Evolutionary conservation across 306 rosid genomes (phyloP), one percentile per base, ranked within the genome.

Genomic region (Gleditsia sinensis): DNA sequence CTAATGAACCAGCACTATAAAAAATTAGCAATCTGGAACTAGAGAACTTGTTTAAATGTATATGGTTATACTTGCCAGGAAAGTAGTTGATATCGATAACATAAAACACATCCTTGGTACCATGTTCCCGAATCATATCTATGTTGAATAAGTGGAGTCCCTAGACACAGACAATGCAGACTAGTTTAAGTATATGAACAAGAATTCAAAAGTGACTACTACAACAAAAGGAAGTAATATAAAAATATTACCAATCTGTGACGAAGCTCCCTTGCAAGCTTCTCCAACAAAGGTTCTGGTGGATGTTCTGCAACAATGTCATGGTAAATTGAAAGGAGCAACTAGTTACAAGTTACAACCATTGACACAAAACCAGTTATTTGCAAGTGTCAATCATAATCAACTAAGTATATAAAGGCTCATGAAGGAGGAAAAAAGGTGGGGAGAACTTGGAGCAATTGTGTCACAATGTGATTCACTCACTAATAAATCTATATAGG

Each of bases 11-110:
- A 28, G 36, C 25, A 28, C 45, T 5, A 14, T 5, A 57, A 33
- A 32, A 37, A 39, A 8, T 34, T 45, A 53, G 12, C 51, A 27
- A 40, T 42, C 66, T 36, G 30, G 67, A 34, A 78, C 30, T 51
- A 7, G 19, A 30, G 16, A 42, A 55, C 23, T 66, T 7, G 56
- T 64, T 45, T 66, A 64, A 70, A 64, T 58, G 37, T 20, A 75
- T 45, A 64, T 28, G 56, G 21, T 43, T 64, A 60, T 60, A 71
- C 80, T 78, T 82, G 50, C 86, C 86, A 64, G 89, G 89, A 77
- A 85, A 85, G 77, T 85, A 85, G 72, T 85, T 85, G 83, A 85
- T 85, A 45, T 85, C 86, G 23, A 82, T 82, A 63, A 85, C 89
- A 64, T 82, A 85, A 82, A 85, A 85, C 62, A 82, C 86, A 50